Evolutionary conservation across 768 basidiomycete genomes (phyloP).

Genomic region (Tulasnella sp.): DNA sequence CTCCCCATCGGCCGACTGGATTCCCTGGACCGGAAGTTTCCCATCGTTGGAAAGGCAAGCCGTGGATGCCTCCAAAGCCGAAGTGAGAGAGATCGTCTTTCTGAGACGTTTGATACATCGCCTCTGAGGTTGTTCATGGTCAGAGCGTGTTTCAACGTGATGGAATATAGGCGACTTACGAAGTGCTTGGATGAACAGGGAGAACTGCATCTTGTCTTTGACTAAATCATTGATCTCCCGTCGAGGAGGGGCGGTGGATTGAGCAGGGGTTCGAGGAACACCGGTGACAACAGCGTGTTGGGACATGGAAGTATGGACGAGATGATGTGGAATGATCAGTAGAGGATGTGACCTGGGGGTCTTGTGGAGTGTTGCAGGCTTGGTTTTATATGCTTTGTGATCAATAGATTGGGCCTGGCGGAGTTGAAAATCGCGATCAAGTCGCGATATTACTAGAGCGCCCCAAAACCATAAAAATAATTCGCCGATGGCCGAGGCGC

Average conservation of each 20-base stretch:
- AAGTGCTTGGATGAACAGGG: constrained; percentile 41
- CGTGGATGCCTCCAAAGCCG: constrained; percentile 41
- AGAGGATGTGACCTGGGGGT: neutral
- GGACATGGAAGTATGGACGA: neutral
- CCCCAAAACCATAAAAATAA: neutral
- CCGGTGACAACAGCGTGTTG: neutral
- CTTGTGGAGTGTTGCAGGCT: no score
- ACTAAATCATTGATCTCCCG: constrained; percentile 37
- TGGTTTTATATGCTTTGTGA: no score
- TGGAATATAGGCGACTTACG: constrained; percentile 24
- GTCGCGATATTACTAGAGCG: neutral
- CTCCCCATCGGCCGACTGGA: constrained; percentile 17
- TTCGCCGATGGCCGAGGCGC: neutral
- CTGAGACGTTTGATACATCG: neutral
- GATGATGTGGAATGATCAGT: neutral
- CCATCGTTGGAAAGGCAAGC: constrained; percentile 35
- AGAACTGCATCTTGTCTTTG: constrained; percentile 35
- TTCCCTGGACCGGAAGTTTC: constrained; percentile 26
- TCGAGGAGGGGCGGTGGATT: constrained; percentile 22
- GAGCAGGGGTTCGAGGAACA: neutral
- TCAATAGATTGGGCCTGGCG: no score
- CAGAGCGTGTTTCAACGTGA: neutral
- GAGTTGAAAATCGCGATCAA: neutral
- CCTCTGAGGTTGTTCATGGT: neutral
- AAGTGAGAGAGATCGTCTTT: constrained; percentile 29